Evolutionary conservation across 73 alveolate species (phyloP), one percentile per base, ranked within the genome.

Genomic region (Blepharisma japonicum): DNA sequence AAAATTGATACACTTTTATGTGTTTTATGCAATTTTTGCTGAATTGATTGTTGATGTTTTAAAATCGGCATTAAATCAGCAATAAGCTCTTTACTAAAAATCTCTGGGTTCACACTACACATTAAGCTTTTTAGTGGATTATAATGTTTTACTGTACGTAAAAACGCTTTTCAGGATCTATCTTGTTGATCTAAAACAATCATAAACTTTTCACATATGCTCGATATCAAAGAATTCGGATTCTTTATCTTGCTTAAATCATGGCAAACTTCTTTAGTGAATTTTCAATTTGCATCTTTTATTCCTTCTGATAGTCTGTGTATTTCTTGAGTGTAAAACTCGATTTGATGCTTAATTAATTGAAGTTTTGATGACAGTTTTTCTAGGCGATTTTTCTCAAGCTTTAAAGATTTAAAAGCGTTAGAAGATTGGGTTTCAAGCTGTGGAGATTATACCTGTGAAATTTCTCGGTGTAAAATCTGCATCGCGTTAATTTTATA

Each of bases 341-440:
- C 74, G 3, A 61, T 61, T 25, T 61, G 74, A 0, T 61, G 74
- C 23, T 39, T 61, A 14, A 39, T 18, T 25, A 61, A 14, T 25
- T 61, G 74, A 8, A 18, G 74, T 5, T 61, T n/a, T 8, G 74
- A 61, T n/a, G 50, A 61, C 49, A 61, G 47, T 20, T 39, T n/a
- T 20, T 61, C 74, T 25, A 61, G 46, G 14, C 74, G 74, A 8
- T 61, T 61, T 25, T 61, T 61, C 5, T 61, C 74, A 9, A 61
- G 11, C 23, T 61, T 61, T 25, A 61, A 20, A 25, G 47, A 14
- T 61, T 61, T 61, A 32, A 32, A 32, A 32, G 42, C 42, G 42
- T 32, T 32, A 32, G 42, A 32, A 32, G 42, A 32, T 32, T 32
- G 42, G 42, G 42, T 32, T 32, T 32, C 42, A 32, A 32, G 42